Evolutionary conservation across 768 basidiomycete species (phyloP).

Genomic region (Leccinum rimulosum): DNA sequence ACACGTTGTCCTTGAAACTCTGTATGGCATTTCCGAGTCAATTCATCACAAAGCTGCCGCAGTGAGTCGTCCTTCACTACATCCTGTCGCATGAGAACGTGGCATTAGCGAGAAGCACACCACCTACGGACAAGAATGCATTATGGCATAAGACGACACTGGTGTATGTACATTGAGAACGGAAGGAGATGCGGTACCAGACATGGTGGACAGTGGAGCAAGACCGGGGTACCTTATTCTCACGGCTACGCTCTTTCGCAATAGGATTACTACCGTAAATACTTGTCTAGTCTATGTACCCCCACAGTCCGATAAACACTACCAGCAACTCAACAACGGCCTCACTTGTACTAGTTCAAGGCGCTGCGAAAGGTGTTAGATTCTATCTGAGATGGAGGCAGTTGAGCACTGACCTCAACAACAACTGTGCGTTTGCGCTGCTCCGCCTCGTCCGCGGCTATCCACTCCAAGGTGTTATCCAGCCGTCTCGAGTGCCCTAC

Average conservation of each 20-base stretch:
- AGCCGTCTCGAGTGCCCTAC: slow-evolving; percentile 25
- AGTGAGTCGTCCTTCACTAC: slow-evolving; percentile 70
- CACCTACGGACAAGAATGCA: slow-evolving; percentile 64
- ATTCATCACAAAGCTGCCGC: slow-evolving; percentile 61
- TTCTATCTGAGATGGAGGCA: not conserved
- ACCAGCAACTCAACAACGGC: slow-evolving; percentile 76
- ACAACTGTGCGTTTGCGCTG: slow-evolving; percentile 59
- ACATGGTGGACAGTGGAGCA: slow-evolving; percentile 16
- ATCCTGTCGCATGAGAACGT: slow-evolving; percentile 8
- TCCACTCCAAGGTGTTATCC: slow-evolving; percentile 43
- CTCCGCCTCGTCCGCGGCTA: slow-evolving; percentile 38
- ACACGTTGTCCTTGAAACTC: slow-evolving; percentile 62
- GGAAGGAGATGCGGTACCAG: slow-evolving; percentile 33
- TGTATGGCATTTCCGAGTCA: slow-evolving; percentile 61
- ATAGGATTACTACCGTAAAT: not conserved
- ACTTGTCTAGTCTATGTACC: slow-evolving; percentile 9
- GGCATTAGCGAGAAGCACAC: not conserved
- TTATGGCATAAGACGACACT: slow-evolving; percentile 64
- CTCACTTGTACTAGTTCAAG: slow-evolving; percentile 68
- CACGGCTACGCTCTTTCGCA: not conserved
- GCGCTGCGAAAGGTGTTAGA: slow-evolving; percentile 44
- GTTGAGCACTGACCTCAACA: slow-evolving; percentile 55
- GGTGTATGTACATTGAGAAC: slow-evolving; percentile 79
- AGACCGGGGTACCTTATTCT: not conserved
- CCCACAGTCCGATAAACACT: not conserved